Conservation (phyloP, 1,139 yeast species). For the Wickerhamomyces sp. region DNA sequence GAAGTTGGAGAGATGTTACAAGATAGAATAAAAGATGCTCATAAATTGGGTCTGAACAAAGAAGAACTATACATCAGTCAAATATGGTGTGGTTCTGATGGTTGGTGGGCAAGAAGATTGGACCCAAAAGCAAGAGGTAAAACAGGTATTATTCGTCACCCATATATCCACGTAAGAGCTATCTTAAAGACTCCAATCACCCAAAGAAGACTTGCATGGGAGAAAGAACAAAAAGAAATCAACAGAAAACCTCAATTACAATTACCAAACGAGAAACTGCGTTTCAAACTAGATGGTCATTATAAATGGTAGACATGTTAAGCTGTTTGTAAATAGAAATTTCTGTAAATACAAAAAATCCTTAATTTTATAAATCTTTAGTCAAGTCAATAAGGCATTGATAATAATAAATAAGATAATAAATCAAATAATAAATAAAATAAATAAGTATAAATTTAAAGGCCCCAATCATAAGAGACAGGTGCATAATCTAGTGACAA, state of each 20-base stretch:
- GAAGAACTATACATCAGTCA: constrained; percentile 69
- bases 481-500: too few species aligned
- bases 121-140: constrained; percentile 92
- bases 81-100: constrained; percentile 93
- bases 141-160: constrained; percentile 71
- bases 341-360: constrained; percentile 8
- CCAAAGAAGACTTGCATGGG: constrained; percentile 55
- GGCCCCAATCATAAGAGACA: too few species aligned
- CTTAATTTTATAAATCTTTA: background rate
- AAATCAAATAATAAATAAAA: constrained; percentile 1
- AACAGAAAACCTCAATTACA: constrained; percentile 44
- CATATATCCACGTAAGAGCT: constrained; percentile 77
- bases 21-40: constrained; percentile 68
- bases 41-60: constrained; percentile 51
- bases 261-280: constrained; percentile 36
- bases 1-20: constrained; percentile 76
- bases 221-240: constrained; percentile 40
- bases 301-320: constrained; percentile 42
- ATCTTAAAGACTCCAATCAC: constrained; percentile 65
- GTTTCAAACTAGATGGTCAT: constrained; percentile 43
- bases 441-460: constrained; percentile 7
- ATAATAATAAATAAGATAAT: constrained; percentile 3
- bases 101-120: constrained; percentile 63
- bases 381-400: background rate
- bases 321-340: constrained; percentile 2